Evolutionary conservation across 2,329 filamentous ascomycete species (phyloP), one percentile per base, ranked within the genome.

Genomic region (Hortaea werneckii): DNA sequence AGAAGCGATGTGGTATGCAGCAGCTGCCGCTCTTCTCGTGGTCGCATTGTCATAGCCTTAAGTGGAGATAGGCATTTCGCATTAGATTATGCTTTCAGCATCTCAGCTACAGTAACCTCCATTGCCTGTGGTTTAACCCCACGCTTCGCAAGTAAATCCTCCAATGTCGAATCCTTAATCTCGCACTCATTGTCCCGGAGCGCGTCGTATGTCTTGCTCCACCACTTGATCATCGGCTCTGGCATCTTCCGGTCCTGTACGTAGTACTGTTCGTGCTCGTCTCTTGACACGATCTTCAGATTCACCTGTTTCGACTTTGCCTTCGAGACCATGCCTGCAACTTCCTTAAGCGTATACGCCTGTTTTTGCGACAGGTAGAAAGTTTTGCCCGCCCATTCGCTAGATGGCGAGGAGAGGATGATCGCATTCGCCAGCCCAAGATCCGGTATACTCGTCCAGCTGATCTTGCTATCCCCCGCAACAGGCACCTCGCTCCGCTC

Each of bases 131-230:
- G 66, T 44, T 51, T 58, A 29, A 58, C 53, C 0, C 62, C 64
- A n/a, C 58, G 61, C 37, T 58, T 58, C 8, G 50, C 54, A 43
- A 73, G 48, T 9, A 72, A 49, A 1, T 43, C 45, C 52, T 71
- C 67, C 20, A 73, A 47, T 5, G 64, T 70, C 1, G 52, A 30
- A 42, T 73, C 69, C 3, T 64, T 48, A 41, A 70, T 68, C 41
- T 60, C 58, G 43, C 68, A 71, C 47, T 72, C 70, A 2, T 63
- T 61, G 5, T 68, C 60, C 32, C 56, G 54, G 30, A 73, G 37
- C 38, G 68, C 68, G 50, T 69, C 67, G 47, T 72, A 72, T 26
- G 67, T 67, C 32, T 58, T 65, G 34, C 62, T 65, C 70, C 70
- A 73, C 70, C 70, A 72, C 52, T 65, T 65, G 5, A 72, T 64